These are phyloP conservation scores for Corynascus novoguineensis DNA, from an alignment of 495 filamentous ascomycete genomes.

Conservation along the genomic window DNA sequence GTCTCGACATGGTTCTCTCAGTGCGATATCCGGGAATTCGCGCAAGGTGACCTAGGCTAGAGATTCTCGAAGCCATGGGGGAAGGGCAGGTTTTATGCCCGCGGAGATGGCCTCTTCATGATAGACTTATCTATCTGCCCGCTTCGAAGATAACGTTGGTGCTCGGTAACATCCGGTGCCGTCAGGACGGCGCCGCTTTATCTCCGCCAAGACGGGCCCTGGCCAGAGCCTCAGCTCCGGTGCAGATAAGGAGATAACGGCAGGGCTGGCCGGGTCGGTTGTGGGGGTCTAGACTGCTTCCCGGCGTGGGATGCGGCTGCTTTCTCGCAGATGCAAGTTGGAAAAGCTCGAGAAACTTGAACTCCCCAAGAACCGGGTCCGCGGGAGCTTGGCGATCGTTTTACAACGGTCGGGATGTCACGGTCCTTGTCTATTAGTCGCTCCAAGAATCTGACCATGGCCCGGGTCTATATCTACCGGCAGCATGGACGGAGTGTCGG, in stretches of 20 bases:
- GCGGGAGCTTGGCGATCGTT: not conserved
- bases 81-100: not conserved
- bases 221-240: slow-evolving; percentile 4
- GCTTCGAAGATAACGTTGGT: not conserved
- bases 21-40: not conserved
- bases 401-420: not conserved
- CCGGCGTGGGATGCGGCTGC: slow-evolving; percentile 1
- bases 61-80: not conserved
- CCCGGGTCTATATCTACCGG: not conserved
- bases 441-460: not conserved
- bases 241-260: slow-evolving; percentile 9
- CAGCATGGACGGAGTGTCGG: not conserved
- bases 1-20: not conserved
- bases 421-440: not conserved
- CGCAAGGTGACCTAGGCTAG: not conserved
- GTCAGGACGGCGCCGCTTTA: not conserved
- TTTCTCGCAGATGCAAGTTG: slow-evolving; percentile 4
- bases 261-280: not conserved
- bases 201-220: slow-evolving; percentile 15
- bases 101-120: slow-evolving; percentile 1
- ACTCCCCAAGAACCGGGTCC: not conserved
- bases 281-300: slow-evolving; percentile 11
- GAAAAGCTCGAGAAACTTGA: not conserved
- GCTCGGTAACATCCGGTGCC: not conserved
- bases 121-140: not conserved